phyloP scores from a whole-genome alignment of 1,284 basidiomycete genomes.

The Lentinus polychrous region DNA sequence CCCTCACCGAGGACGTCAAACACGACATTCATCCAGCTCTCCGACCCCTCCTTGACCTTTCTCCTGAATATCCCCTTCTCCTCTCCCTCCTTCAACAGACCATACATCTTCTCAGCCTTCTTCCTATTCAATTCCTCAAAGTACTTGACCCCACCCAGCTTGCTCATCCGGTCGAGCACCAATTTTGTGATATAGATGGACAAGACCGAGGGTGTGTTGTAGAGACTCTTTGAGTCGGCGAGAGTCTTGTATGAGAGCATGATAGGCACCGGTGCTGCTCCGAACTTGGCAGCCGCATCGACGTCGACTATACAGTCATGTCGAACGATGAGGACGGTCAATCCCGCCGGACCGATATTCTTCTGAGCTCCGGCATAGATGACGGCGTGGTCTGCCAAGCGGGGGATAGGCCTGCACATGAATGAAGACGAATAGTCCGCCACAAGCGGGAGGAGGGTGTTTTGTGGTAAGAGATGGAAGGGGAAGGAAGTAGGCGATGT shows the following conservation, averaged over 20 bases:
- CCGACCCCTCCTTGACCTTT: conserved; percentile 66
- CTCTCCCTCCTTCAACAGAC: conserved; percentile 64
- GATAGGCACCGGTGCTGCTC: conserved; percentile 71
- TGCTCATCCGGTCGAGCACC: conserved; percentile 70
- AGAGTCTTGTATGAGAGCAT: conserved; percentile 85
- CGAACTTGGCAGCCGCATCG: conserved; percentile 71
- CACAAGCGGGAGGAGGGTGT: conserved; percentile 70
- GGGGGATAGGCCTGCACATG: conserved; percentile 91
- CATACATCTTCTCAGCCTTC: conserved; percentile 77
- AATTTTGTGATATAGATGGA: conserved; percentile 89
- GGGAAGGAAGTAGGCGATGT: conserved; percentile 71
- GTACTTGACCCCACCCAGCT: conserved; percentile 66
- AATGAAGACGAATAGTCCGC: conserved; percentile 97
- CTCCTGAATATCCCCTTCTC: conserved; percentile 57
- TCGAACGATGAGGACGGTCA: conserved; percentile 90
- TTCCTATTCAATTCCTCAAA: conserved; percentile 61
- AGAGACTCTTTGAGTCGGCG: conserved; percentile 76
- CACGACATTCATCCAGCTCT: conserved; percentile 92
- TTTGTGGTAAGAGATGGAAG: conserved; percentile 61
- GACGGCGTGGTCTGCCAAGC: conserved; percentile 83
- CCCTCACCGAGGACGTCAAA: conserved; percentile 72
- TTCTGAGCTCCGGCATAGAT: conserved; percentile 99
- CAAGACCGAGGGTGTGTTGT: conserved; percentile 95
- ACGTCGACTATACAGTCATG: conserved; percentile 89
- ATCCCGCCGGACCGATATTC: conserved; percentile 93